Evolutionary conservation across 2,329 filamentous ascomycete genomes (phyloP), one percentile per base, ranked within the genome.

Genomic region (Fusarium haematococcum): DNA sequence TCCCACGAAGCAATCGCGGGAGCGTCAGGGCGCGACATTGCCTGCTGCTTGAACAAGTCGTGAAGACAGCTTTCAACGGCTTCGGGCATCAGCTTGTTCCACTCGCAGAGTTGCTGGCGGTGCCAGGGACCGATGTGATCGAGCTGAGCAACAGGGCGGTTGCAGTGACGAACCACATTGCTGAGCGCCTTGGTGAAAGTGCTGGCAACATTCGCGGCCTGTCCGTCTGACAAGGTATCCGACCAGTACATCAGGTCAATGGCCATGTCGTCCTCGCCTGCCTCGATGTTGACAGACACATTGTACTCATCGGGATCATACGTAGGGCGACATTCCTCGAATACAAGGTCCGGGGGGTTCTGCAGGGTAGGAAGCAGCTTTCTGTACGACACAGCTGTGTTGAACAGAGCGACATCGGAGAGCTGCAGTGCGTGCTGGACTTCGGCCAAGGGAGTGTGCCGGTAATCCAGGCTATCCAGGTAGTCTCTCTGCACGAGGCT

Each of bases 211-310:
- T 77, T 77, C 14, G 37, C 6, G 9, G 75, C 75, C 6, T 77
- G 75, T 0, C 70, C 56, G 9, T 75, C 50, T 10, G 75, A 77
- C 16, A 77, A 33, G 0, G 65, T 74, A 37, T 77, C 75, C 0
- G 75, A 74, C 75, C 75, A 77, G 58, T 77, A 77, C 75, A 77
- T 77, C n/a, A 77, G 13, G 18, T 77, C 75, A 27, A 77, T 63
- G 7, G 72, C 72, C 75, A 77, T 77, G 9, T 71, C 57, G 0
- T 56, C 11, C 11, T 77, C 70, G 1, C 72, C 72, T 6, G 75
- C 75, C 10, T 77, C 75, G 9, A 77, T 60, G 11, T 77, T 77
- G 63, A 77, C 23, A 0, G 75, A 77, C 18, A 77, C 70, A 3
- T 75, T 71, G 35, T 77, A 77, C 63, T 77, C 75, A 2, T 77